Evolutionary conservation across 805 yeast genomes (phyloP), one percentile per base, ranked within the genome.

Genomic region (Candida oleophila): DNA sequence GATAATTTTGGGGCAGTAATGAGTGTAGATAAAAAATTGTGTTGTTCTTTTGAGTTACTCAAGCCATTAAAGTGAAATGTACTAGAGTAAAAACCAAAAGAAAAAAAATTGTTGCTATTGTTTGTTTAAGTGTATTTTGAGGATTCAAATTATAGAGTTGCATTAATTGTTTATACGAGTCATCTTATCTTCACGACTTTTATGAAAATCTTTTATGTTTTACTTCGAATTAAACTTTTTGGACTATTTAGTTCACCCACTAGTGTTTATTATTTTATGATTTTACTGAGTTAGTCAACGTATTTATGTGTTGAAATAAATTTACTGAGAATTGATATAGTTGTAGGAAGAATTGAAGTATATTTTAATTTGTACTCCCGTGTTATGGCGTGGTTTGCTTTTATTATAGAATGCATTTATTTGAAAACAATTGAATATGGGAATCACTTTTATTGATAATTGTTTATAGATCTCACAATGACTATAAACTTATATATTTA

Each of bases 1-100:
- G 81, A 83, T 55, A 85, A 85, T 58, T 85, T 84, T 80, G 91
- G 91, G 14, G 90, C 90, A 2, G 84, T 85, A 16, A 83, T 85
- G 88, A 78, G 82, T 56, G 88, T 85, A 19, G 84, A 82, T 53
- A 81, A 82, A 49, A 77, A 76, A 21, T 67, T 85, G 55, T 80
- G 82, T 67, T 85, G 91, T 56, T 81, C 87, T 35, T 85, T 85
- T 65, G 90, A 85, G 58, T 68, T 85, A 55, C 64, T 85, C 44
- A 84, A 84, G 60, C 89, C 90, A 3, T 36, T 36, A 14, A 36
- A 36, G 19, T 36, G 22, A 36, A 15, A 7, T 20, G 14, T 34
- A 15, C 14, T 34, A n/a, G 37, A 14, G 36, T 33, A 14, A 33
- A 12, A 15, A 8, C 14, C 36, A 4, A 33, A 4, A 8, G 36